Conservation (phyloP, 1,284 basidiomycete species). For the Sporisorium exsertum region DNA sequence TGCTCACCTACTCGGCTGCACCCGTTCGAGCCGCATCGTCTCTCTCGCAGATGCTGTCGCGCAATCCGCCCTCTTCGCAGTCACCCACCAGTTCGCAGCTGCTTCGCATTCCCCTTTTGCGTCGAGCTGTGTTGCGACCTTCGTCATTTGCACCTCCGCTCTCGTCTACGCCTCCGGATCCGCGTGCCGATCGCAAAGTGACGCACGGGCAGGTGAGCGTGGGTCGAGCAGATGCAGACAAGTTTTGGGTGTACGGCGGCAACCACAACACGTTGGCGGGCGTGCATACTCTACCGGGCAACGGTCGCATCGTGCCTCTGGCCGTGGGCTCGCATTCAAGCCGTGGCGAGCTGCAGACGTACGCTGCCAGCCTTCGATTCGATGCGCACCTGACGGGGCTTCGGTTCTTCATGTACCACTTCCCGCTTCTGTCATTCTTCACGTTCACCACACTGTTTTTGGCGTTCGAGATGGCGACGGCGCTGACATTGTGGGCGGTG, state of each 20-base stretch:
- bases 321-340: slow-evolving; percentile 47
- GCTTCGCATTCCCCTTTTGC: slow-evolving; percentile 55
- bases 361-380: slow-evolving; percentile 58
- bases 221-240: slow-evolving; percentile 55
- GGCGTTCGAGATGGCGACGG: slow-evolving; percentile 61
- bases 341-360: slow-evolving; percentile 63
- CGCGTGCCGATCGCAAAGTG: slow-evolving; percentile 39
- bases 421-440: slow-evolving; percentile 60
- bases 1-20: slow-evolving; percentile 42
- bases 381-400: slow-evolving; percentile 64
- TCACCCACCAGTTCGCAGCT: slow-evolving; percentile 48
- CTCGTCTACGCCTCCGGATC: slow-evolving; percentile 21
- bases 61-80: slow-evolving; percentile 30
- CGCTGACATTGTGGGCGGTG: slow-evolving; percentile 60
- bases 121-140: slow-evolving; percentile 48
- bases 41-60: slow-evolving; percentile 47
- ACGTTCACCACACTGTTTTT: slow-evolving; percentile 63
- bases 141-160: slow-evolving; percentile 36
- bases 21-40: slow-evolving; percentile 41
- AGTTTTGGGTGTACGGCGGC: slow-evolving; percentile 59
- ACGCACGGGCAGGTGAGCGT: slow-evolving; percentile 48
- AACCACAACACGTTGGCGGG: slow-evolving; percentile 39
- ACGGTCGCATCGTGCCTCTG: slow-evolving; percentile 20
- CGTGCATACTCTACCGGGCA: slow-evolving; percentile 23
- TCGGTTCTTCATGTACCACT: slow-evolving; percentile 65